Conservation (phyloP, 2,329 filamentous ascomycete genomes). For the Sclerotinia borealis region DNA sequence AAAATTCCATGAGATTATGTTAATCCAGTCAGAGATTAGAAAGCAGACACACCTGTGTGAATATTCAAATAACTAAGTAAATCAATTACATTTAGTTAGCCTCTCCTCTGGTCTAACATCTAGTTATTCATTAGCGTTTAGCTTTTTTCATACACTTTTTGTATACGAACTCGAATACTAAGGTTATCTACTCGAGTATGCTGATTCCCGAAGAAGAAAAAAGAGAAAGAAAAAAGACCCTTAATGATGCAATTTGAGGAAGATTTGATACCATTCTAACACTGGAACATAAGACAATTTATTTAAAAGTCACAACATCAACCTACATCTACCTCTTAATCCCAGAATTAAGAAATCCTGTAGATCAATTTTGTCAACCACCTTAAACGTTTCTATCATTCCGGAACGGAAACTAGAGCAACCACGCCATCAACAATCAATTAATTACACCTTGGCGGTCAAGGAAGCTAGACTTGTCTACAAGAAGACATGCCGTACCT, state of each 20-base stretch:
- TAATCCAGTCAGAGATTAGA: background rate
- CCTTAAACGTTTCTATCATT: background rate
- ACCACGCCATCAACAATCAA: background rate
- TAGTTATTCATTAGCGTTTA: too few species aligned
- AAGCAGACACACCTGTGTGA: background rate
- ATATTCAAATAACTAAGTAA: too few species aligned
- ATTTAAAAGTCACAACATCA: background rate
- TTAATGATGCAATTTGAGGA: conserved; percentile 3
- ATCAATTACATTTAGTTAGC: too few species aligned
- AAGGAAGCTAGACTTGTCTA: conserved; percentile 5
- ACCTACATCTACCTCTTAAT: background rate
- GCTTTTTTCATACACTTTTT: too few species aligned
- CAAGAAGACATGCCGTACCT: background rate
- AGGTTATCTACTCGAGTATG: too few species aligned
- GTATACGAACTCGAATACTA: too few species aligned
- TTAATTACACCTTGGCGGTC: conserved; percentile 12
- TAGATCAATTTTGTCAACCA: background rate
- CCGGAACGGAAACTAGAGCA: background rate
- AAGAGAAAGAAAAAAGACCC: background rate
- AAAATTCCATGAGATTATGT: background rate
- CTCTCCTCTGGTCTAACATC: too few species aligned
- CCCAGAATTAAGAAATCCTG: background rate
- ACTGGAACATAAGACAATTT: background rate
- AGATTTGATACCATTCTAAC: background rate
- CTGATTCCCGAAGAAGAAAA: too few species aligned